These are phyloP conservation scores for Lentinula aciculospora DNA, from an alignment of 768 basidiomycete genomes.

Conservation along the genomic window DNA sequence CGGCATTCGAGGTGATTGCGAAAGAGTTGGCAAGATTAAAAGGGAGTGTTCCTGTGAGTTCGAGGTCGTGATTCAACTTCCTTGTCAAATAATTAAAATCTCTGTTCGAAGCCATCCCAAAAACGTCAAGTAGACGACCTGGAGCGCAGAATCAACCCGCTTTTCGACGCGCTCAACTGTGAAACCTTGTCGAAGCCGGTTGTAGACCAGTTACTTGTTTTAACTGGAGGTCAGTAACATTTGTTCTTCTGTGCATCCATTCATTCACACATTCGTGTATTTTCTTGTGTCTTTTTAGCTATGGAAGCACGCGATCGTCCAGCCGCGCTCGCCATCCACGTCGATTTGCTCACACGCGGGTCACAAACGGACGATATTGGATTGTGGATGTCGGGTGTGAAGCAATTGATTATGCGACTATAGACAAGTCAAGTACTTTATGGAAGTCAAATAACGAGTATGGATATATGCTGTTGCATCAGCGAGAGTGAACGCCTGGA, in stretches of 20 bases:
- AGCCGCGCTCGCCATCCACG: slow-evolving; percentile 75
- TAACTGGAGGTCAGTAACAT: slow-evolving; percentile 59
- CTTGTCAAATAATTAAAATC: background rate
- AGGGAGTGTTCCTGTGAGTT: slow-evolving; percentile 69
- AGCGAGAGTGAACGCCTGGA: too few relatives aligned
- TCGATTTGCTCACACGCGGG: slow-evolving; percentile 76
- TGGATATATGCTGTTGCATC: background rate
- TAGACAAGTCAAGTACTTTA: slow-evolving; percentile 17
- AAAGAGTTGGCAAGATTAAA: slow-evolving; percentile 61
- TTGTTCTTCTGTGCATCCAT: background rate
- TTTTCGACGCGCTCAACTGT: slow-evolving; percentile 93
- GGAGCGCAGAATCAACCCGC: slow-evolving; percentile 75
- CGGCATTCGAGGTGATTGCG: slow-evolving; percentile 63
- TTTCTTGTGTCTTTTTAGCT: slow-evolving; percentile 42
- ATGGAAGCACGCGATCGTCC: slow-evolving; percentile 78
- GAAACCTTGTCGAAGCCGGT: slow-evolving; percentile 69
- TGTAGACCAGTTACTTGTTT: slow-evolving; percentile 63
- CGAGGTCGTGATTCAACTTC: background rate
- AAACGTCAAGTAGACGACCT: slow-evolving; percentile 83
- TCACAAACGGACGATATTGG: slow-evolving; percentile 81
- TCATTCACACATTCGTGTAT: slow-evolving; percentile 6
- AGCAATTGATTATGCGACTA: slow-evolving; percentile 77
- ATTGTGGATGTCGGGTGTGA: slow-evolving; percentile 84
- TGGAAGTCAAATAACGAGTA: background rate
- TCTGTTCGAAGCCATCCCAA: slow-evolving; percentile 60